These are phyloP conservation scores for Phytopythium montanum DNA, from an alignment of 352 stramenopile species.

Conservation along the genomic window DNA sequence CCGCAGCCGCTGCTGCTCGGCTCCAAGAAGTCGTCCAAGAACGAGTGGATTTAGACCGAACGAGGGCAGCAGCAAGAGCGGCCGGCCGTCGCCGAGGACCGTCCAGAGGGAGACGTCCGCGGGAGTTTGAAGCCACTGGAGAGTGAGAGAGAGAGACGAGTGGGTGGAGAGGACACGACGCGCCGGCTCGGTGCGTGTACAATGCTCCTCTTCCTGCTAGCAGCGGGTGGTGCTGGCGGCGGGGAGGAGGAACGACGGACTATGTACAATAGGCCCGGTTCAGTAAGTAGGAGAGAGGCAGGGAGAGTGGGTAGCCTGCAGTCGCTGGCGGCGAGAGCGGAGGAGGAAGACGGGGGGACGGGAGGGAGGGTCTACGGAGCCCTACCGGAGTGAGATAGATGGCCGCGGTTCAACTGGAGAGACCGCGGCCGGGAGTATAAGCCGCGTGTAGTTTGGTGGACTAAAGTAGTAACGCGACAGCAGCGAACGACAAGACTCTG, in stretches of 20 bases:
- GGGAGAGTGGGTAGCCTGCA: background rate
- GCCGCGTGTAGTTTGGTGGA: conserved; percentile 1
- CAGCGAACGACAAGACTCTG: conserved; percentile 1
- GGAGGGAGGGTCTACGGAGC: background rate
- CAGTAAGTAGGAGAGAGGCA: too few species aligned
- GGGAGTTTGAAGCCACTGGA: background rate
- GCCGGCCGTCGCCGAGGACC: background rate
- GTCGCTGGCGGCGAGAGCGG: background rate
- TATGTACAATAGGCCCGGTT: conserved; percentile 10
- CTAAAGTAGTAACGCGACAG: conserved; percentile 1
- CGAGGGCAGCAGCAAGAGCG: conserved; percentile 15
- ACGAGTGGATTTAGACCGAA: conserved; percentile 39
- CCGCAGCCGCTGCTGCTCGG: conserved; percentile 50
- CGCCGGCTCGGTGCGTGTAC: conserved; percentile 2
- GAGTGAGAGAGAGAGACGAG: background rate
- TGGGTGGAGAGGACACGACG: background rate
- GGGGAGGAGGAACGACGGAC: conserved; percentile 6
- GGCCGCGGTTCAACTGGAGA: conserved; percentile 5
- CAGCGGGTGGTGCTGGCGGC: background rate
- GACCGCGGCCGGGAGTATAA: conserved; percentile 6
- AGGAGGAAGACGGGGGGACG: background rate
- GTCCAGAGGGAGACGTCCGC: conserved; percentile 5
- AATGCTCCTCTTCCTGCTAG: background rate
- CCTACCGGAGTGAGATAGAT: background rate
- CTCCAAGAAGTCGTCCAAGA: conserved; percentile 43